Conservation (phyloP, 495 filamentous ascomycete species). For the Trichoderma gamsii region DNA sequence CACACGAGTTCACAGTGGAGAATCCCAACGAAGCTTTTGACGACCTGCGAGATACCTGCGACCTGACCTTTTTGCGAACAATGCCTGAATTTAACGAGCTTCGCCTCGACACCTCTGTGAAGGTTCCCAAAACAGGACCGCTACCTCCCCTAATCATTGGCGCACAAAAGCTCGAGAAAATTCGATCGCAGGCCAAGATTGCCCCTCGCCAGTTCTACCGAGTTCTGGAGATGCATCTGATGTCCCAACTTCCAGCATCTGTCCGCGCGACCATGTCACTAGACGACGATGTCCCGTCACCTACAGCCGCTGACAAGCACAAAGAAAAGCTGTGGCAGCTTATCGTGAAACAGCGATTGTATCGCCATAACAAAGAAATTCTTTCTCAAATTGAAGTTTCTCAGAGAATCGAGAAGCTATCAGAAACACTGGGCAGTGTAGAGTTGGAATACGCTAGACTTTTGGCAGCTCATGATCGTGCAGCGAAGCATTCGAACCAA, state of each 20-base stretch:
- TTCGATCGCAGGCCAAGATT: slow-evolving; percentile 68
- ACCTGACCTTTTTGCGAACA: slow-evolving; percentile 60
- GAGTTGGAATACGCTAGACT: slow-evolving; percentile 75
- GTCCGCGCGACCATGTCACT: slow-evolving; percentile 45
- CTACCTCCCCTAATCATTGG: slow-evolving; percentile 61
- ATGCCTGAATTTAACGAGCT: slow-evolving; percentile 48
- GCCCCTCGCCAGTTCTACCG: slow-evolving; percentile 80
- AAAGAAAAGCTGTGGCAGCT: slow-evolving; percentile 76
- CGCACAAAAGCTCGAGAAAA: slow-evolving; percentile 45
- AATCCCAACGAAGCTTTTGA: slow-evolving; percentile 95
- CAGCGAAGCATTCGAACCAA: slow-evolving; percentile 17
- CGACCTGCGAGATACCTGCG: slow-evolving; percentile 76
- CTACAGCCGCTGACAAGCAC: slow-evolving; percentile 34
- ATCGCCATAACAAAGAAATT: slow-evolving; percentile 66
- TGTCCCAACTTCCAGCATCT: slow-evolving; percentile 60
- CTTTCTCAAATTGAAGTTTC: slow-evolving; percentile 69
- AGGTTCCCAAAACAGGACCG: slow-evolving; percentile 34
- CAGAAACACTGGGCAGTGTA: slow-evolving; percentile 68
- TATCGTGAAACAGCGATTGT: slow-evolving; percentile 74
- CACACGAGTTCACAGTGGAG: slow-evolving; percentile 85
- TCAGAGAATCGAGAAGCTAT: slow-evolving; percentile 76
- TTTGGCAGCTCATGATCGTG: slow-evolving; percentile 38
- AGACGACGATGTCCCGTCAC: slow-evolving; percentile 21
- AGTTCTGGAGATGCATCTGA: slow-evolving; percentile 81
- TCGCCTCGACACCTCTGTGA: slow-evolving; percentile 41